Percentiles rank a stretch among this genome's conserved stretches.
These are phyloP conservation scores for Rauvolfia tetraphylla DNA, from an alignment of 257 asterid species.

Conservation along the genomic window DNA sequence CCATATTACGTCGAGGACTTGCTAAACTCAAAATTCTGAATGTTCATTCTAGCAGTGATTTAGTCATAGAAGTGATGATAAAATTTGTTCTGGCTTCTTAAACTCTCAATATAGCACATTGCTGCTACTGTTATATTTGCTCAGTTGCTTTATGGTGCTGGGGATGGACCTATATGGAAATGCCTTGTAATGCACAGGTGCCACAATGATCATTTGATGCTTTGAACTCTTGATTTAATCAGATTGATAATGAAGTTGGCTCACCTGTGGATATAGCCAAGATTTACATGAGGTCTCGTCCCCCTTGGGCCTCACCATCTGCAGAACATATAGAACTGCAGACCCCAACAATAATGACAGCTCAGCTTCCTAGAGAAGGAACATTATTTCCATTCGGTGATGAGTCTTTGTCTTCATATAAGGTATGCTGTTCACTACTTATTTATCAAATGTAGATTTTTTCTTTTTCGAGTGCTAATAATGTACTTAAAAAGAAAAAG, in stretches of 20 bases:
- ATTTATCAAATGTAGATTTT: background rate
- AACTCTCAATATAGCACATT: background rate
- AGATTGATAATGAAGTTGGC: conserved; percentile 55
- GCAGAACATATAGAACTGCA: conserved; percentile 37
- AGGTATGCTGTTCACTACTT: conserved; percentile 34
- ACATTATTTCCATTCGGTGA: conserved; percentile 40
- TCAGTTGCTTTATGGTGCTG: background rate
- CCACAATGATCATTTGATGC: conserved; percentile 14
- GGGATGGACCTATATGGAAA: background rate
- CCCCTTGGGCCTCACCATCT: conserved; percentile 70
- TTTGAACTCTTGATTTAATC: conserved; percentile 17
- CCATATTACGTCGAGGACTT: background rate
- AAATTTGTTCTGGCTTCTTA: background rate
- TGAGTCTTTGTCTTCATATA: conserved; percentile 48
- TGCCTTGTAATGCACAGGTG: background rate
- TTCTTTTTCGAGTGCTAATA: background rate
- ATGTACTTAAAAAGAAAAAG: too few relatives aligned
- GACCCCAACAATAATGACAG: conserved; percentile 45
- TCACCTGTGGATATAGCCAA: conserved; percentile 79
- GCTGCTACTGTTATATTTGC: background rate
- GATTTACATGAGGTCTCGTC: conserved; percentile 67
- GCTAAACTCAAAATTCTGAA: background rate
- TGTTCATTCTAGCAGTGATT: background rate
- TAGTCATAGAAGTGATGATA: background rate
- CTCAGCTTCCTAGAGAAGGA: conserved; percentile 48